Evolutionary conservation across 2,329 filamentous ascomycete genomes (phyloP).

Genomic region (Aspergillus ruber): DNA sequence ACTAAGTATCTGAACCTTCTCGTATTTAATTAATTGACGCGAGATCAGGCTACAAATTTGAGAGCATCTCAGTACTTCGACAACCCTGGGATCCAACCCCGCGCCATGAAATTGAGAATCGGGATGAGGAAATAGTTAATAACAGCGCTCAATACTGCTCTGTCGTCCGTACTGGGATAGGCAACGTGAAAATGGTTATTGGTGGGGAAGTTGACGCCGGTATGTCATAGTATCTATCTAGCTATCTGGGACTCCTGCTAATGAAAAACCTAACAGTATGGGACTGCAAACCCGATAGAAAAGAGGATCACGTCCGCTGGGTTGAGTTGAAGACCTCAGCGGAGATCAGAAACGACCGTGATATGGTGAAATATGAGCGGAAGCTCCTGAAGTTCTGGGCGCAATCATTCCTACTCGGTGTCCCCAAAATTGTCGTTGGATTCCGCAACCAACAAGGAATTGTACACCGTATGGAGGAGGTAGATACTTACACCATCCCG

Average conservation of each 20-base stretch:
- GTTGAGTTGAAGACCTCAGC: slow-evolving; percentile 91
- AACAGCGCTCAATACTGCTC: slow-evolving; percentile 96
- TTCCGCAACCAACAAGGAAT: slow-evolving; percentile 71
- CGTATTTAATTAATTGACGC: too few species aligned
- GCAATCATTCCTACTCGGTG: slow-evolving; percentile 88
- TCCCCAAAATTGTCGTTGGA: slow-evolving; percentile 85
- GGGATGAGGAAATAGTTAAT: slow-evolving; percentile 66
- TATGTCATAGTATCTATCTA: slow-evolving; percentile 33
- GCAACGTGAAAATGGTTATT: slow-evolving; percentile 65
- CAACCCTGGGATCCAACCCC: slow-evolving; percentile 65
- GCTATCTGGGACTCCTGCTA: not conserved
- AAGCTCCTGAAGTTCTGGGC: slow-evolving; percentile 97
- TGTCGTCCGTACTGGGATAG: slow-evolving; percentile 81
- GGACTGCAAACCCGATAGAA: slow-evolving; percentile 67
- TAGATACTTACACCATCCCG: slow-evolving; percentile 74
- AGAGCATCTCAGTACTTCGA: slow-evolving; percentile 72
- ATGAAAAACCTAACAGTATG: slow-evolving; percentile 52
- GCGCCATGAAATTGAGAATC: slow-evolving; percentile 70
- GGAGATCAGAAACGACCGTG: slow-evolving; percentile 60
- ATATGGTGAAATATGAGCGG: slow-evolving; percentile 71
- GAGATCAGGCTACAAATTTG: slow-evolving; percentile 99
- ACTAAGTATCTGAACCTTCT: too few species aligned
- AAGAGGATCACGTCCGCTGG: slow-evolving; percentile 72
- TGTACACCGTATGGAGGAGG: slow-evolving; percentile 65
- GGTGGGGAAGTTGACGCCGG: slow-evolving; percentile 91